A percentile compares a stretch with the other conserved stretches of the same genome.
These are phyloP conservation scores for Epichloe elymi DNA, from an alignment of 2,329 filamentous ascomycete species.

Conservation along the genomic window DNA sequence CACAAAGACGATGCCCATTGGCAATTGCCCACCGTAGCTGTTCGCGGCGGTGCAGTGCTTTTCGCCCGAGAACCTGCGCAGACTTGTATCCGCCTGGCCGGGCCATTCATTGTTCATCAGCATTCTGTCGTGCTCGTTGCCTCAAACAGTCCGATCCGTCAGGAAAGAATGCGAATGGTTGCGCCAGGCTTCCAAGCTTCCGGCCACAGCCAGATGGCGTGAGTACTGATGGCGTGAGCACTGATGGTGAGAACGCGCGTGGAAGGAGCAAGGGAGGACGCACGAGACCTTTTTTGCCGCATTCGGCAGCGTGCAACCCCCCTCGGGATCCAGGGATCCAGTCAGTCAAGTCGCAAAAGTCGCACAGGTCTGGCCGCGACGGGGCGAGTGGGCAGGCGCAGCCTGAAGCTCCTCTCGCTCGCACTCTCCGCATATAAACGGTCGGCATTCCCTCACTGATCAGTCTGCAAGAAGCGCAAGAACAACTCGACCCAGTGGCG, in stretches of 20 bases:
- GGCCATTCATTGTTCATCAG: too few relatives aligned
- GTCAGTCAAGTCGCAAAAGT: neutral
- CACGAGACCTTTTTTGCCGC: conserved; percentile 3
- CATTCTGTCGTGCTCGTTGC: too few relatives aligned
- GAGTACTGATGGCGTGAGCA: too few relatives aligned
- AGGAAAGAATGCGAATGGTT: too few relatives aligned
- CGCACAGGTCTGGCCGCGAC: neutral
- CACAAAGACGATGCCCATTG: neutral
- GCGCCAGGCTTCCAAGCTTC: too few relatives aligned
- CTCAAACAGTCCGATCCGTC: too few relatives aligned
- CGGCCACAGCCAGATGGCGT: neutral
- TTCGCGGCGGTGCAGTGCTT: too few relatives aligned
- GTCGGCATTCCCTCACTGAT: conserved; percentile 25
- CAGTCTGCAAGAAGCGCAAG: neutral
- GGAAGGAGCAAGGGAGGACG: conserved; percentile 1
- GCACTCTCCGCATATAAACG: conserved; percentile 31
- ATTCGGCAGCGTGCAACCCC: neutral
- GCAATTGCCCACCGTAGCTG: too few relatives aligned
- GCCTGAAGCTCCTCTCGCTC: too few relatives aligned
- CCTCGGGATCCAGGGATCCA: neutral
- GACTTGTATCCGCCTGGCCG: too few relatives aligned
- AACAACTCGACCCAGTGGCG: neutral
- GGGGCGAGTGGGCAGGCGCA: neutral
- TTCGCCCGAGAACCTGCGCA: too few relatives aligned
- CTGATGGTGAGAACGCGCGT: too few relatives aligned